These are phyloP conservation scores for Stenocarpella maydis DNA, from an alignment of 2,329 filamentous ascomycete species.

Conservation along the genomic window DNA sequence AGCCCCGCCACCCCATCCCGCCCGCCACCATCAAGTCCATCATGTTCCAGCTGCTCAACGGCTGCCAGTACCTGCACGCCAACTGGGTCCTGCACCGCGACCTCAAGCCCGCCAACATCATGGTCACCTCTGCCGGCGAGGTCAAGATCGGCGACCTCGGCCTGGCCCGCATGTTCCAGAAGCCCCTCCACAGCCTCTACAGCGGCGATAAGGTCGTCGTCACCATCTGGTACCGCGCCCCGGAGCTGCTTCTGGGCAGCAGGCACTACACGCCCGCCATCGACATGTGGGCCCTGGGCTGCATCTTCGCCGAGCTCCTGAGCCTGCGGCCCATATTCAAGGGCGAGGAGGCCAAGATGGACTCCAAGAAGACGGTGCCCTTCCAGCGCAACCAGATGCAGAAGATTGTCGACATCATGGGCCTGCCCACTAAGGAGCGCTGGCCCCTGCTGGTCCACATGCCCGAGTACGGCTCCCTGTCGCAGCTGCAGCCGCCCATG, in stretches of 20 bases:
- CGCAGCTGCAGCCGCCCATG: conserved; percentile 60
- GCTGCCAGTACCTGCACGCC: conserved; percentile 90
- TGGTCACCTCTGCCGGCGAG: conserved; percentile 89
- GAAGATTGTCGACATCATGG: conserved; percentile 97
- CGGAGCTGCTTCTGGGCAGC: conserved; percentile 88
- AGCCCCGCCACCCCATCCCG: conserved; percentile 86
- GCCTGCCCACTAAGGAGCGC: conserved; percentile 84
- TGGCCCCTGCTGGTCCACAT: conserved; percentile 88
- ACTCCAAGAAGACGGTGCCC: conserved; percentile 95
- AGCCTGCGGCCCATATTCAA: conserved; percentile 96
- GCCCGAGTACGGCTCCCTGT: conserved; percentile 83
- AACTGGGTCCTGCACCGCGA: conserved; percentile 99
- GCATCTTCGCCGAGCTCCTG: conserved; percentile 94
- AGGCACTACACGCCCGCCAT: conserved; percentile 98
- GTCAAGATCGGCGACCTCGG: conserved; percentile 97
- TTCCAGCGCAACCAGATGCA: conserved; percentile 99
- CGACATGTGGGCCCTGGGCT: conserved; percentile 97
- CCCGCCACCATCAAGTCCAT: conserved; percentile 90
- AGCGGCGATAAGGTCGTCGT: conserved; percentile 97
- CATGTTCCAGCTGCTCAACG: conserved; percentile 94
- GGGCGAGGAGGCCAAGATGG: conserved; percentile 98
- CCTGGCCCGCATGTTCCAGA: conserved; percentile 90
- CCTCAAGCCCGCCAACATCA: conserved; percentile 85
- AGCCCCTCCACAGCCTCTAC: conserved; percentile 90
- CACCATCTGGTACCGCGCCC: conserved; percentile 98